Conservation (phyloP, 2,329 filamentous ascomycete genomes). For the Diplodia seriata region DNA sequence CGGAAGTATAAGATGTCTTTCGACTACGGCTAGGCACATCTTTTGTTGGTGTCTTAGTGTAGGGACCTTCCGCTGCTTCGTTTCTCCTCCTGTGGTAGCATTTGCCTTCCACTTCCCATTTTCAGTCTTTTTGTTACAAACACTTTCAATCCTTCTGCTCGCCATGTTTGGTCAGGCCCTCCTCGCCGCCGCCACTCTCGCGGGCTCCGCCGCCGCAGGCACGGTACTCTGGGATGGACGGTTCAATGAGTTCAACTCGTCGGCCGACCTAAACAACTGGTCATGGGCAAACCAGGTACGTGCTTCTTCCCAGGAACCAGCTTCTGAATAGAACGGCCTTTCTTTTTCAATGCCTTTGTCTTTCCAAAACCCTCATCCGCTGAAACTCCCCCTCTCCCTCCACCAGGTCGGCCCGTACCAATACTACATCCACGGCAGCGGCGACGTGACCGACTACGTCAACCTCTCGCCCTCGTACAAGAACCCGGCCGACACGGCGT, state of each 20-base stretch:
- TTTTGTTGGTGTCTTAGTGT: background rate
- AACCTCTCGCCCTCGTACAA: slow-evolving; percentile 67
- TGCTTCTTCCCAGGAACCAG: background rate
- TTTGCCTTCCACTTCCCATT: background rate
- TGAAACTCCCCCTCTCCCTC: too few relatives aligned
- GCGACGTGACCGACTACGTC: slow-evolving; percentile 64
- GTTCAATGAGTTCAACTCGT: slow-evolving; percentile 65
- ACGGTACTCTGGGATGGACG: slow-evolving; percentile 70
- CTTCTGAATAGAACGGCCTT: too few relatives aligned
- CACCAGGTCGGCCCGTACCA: slow-evolving; percentile 69
- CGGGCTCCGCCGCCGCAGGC: slow-evolving; percentile 39
- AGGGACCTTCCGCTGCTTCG: background rate
- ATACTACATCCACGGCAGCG: slow-evolving; percentile 76
- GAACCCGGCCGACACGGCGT: slow-evolving; percentile 68
- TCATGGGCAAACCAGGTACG: slow-evolving; percentile 20
- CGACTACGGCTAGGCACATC: background rate
- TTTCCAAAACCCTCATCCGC: slow-evolving; percentile 54
- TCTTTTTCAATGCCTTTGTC: slow-evolving; percentile 52
- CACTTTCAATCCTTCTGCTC: background rate
- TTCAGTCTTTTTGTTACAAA: background rate
- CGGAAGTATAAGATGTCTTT: slow-evolving; percentile 2
- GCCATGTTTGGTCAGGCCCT: slow-evolving; percentile 20
- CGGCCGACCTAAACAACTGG: slow-evolving; percentile 63
- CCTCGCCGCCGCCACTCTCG: slow-evolving; percentile 7
- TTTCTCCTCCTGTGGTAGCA: background rate